A percentile compares a stretch with the other conserved stretches of the same genome.
These are phyloP conservation scores for Serendipita sp. DNA, from an alignment of 768 basidiomycete genomes.

Conservation along the genomic window DNA sequence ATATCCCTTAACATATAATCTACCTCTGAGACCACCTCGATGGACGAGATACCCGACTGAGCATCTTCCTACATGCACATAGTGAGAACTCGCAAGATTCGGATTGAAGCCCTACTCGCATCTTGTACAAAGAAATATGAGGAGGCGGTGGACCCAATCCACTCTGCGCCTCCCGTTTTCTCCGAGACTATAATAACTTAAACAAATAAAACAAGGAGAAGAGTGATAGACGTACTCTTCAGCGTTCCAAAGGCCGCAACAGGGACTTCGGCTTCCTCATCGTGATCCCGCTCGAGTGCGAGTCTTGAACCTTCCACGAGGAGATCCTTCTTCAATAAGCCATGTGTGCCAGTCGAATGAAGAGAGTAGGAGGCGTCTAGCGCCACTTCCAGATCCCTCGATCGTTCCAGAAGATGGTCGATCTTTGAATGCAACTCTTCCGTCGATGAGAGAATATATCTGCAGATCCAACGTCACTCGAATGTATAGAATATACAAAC, in stretches of 20 bases:
- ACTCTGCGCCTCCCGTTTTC: not conserved
- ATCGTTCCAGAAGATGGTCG: not conserved
- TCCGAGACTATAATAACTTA: not conserved
- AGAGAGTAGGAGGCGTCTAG: constrained; percentile 3
- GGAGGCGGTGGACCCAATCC: not conserved
- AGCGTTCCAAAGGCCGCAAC: not conserved
- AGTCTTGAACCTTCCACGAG: not conserved
- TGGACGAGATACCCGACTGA: not conserved
- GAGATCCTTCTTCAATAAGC: not conserved
- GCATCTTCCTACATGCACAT: not conserved
- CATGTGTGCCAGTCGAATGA: not conserved
- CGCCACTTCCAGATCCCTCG: constrained; percentile 2
- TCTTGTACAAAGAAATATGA: constrained; percentile 5
- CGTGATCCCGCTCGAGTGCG: not conserved
- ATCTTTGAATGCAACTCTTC: not conserved
- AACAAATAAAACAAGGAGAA: not conserved
- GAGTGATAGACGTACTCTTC: not conserved
- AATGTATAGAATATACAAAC: not conserved
- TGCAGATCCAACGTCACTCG: not conserved
- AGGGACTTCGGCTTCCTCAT: constrained; percentile 2
- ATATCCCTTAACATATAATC: not conserved
- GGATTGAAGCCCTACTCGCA: not conserved
- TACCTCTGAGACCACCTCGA: not conserved
- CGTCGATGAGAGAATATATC: constrained; percentile 1
- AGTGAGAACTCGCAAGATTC: not conserved